Evolutionary conservation across 2,329 filamentous ascomycete species (phyloP).

Genomic region (Coleophoma eucalyptorum): DNA sequence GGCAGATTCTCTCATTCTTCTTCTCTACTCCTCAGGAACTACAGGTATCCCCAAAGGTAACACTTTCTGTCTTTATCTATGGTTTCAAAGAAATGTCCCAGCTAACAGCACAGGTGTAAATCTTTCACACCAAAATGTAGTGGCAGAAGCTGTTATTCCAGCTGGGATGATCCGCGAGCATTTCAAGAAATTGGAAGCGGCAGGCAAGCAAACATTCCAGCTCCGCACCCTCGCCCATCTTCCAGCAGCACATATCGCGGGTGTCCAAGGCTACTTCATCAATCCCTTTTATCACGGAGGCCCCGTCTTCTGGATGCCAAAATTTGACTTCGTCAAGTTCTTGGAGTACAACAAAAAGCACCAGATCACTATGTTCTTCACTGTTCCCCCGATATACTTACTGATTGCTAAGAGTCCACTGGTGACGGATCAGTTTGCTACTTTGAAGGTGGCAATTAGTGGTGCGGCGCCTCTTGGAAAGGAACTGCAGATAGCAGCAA

Average conservation of each 20-base stretch:
- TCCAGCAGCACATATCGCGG: constrained; percentile 42
- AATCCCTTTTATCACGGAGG: constrained; percentile 41
- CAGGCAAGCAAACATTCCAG: constrained; percentile 23
- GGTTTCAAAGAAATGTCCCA: no score
- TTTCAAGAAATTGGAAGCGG: constrained; percentile 9
- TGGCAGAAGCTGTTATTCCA: constrained; percentile 32
- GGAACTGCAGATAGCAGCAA: constrained; percentile 47
- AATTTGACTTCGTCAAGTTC: constrained; percentile 53
- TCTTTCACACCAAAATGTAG: constrained; percentile 38
- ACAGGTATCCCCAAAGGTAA: constrained; percentile 83
- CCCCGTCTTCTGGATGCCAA: constrained; percentile 58
- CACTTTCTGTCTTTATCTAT: no score
- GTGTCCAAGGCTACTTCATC: constrained; percentile 41
- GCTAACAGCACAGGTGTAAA: constrained; percentile 26
- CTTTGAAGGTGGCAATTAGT: constrained; percentile 40
- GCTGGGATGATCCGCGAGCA: background rate
- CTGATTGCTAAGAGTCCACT: constrained; percentile 52
- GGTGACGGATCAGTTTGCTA: constrained; percentile 52
- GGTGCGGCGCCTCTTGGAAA: constrained; percentile 55
- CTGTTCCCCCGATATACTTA: constrained; percentile 58
- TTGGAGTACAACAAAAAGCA: constrained; percentile 46
- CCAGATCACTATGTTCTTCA: constrained; percentile 50
- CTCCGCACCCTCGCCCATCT: constrained; percentile 40
- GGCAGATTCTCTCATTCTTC: constrained; percentile 53
- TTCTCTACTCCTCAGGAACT: constrained; percentile 79